Conservation (phyloP, 148 eudicot genomes). For the Rhododendron henanense region DNA sequence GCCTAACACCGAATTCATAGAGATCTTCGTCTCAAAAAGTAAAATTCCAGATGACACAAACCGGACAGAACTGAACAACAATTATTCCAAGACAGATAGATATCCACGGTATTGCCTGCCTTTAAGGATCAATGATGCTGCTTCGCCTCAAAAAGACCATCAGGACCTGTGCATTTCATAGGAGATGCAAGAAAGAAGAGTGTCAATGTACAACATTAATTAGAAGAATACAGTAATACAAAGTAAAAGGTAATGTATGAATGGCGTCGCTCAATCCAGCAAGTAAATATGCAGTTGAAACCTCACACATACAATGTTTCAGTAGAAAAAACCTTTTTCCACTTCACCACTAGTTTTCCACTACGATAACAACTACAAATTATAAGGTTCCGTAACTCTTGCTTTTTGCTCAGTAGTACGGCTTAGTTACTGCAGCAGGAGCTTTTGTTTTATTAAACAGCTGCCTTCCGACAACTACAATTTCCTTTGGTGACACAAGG, state of each 20-base stretch:
- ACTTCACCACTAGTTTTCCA: neutral
- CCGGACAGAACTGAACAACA: neutral
- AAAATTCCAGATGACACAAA: neutral
- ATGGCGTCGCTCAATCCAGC: neutral
- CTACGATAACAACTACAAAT: neutral
- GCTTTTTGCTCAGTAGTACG: neutral
- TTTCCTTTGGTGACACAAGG: neutral
- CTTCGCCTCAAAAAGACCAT: constrained; percentile 66
- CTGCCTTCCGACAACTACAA: neutral
- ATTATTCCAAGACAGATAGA: neutral
- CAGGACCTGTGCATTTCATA: constrained; percentile 50
- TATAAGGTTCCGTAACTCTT: neutral
- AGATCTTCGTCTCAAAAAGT: neutral
- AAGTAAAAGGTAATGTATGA: neutral
- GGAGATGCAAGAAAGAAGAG: neutral
- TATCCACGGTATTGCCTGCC: neutral
- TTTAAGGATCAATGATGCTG: constrained; percentile 32
- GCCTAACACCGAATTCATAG: neutral
- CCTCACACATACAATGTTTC: neutral
- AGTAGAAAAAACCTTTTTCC: neutral
- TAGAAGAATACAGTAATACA: neutral
- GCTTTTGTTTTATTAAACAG: neutral
- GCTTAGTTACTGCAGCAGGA: neutral
- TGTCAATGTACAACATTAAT: neutral
- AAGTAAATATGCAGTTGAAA: neutral